phyloP scores from a whole-genome alignment of 139 green algal genomes.

The Haematococcus lacustris region DNA sequence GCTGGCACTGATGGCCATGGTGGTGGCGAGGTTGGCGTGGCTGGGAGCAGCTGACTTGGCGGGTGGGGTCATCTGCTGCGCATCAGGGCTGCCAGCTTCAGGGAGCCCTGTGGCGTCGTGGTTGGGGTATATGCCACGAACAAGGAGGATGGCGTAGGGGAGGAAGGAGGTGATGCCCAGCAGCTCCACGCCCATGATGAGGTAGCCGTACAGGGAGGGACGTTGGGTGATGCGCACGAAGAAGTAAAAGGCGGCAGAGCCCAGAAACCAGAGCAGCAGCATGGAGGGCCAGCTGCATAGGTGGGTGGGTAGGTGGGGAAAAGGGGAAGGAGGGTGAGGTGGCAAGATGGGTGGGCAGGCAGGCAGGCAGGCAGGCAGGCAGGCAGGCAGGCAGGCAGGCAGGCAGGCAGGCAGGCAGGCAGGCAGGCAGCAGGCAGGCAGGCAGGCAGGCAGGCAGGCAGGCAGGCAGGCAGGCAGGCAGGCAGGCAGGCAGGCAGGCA shows the following conservation, averaged over 20 bases:
- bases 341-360: no score
- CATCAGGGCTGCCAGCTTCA: constrained; percentile 6
- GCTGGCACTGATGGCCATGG: no score
- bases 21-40: no score
- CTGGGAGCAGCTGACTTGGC: no score
- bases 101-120: no score
- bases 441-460: no score
- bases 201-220: constrained; percentile 8
- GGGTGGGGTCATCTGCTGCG: neutral
- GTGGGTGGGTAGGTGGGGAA: neutral
- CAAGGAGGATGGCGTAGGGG: constrained; percentile 23
- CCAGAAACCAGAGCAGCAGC: constrained; percentile 1
- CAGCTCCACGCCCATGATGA: constrained; percentile 29
- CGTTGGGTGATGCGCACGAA: neutral
- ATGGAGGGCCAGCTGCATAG: neutral
- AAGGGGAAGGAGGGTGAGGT: neutral
- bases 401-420: no score
- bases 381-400: no score
- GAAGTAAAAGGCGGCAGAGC: constrained; percentile 4
- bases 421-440: no score
- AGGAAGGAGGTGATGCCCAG: constrained; percentile 23
- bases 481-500: no score
- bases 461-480: no score
- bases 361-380: no score
- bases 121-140: constrained; percentile 3